phyloP scores from a whole-genome alignment of 306 rosid species.

The Ormosia emarginata region DNA sequence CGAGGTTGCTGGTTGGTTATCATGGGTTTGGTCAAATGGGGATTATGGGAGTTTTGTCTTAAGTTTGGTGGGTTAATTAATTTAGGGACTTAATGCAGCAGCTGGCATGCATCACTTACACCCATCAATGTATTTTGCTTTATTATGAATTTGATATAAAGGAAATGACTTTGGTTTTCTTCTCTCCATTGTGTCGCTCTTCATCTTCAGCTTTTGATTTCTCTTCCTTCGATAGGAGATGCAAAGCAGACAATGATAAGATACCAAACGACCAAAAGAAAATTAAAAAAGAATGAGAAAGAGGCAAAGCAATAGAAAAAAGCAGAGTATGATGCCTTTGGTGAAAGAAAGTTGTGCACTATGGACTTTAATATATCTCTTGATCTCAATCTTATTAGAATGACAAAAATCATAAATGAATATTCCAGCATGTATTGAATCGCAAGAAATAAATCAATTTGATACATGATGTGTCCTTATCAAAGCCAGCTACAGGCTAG shows the following conservation, averaged over 20 bases:
- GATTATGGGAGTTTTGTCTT: constrained; percentile 1
- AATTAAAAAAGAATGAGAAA: constrained; percentile 5
- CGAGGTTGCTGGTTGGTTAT: constrained; percentile 53
- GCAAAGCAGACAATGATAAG: constrained; percentile 42
- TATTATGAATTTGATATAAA: constrained; percentile 38
- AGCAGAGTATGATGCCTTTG: constrained; percentile 23
- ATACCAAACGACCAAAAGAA: constrained; percentile 31
- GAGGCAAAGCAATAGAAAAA: constrained; percentile 20
- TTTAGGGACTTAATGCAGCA: constrained; percentile 47
- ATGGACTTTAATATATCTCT: constrained; percentile 25
- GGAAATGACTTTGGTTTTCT: constrained; percentile 14
- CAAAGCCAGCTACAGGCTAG: not conserved
- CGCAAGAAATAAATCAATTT: constrained; percentile 23
- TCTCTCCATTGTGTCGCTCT: not conserved
- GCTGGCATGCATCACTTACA: constrained; percentile 99
- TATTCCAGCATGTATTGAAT: constrained; percentile 7
- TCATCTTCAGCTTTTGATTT: constrained; percentile 26
- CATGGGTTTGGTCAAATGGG: constrained; percentile 27
- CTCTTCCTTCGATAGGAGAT: constrained; percentile 30
- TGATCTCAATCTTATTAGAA: not conserved
- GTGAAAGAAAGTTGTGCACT: constrained; percentile 29
- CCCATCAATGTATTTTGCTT: constrained; percentile 60
- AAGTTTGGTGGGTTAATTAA: not conserved
- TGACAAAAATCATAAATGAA: not conserved
- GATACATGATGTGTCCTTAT: not conserved